These are phyloP conservation scores for Eucommia ulmoides DNA, from an alignment of 257 asterid genomes.

Conservation along the genomic window DNA sequence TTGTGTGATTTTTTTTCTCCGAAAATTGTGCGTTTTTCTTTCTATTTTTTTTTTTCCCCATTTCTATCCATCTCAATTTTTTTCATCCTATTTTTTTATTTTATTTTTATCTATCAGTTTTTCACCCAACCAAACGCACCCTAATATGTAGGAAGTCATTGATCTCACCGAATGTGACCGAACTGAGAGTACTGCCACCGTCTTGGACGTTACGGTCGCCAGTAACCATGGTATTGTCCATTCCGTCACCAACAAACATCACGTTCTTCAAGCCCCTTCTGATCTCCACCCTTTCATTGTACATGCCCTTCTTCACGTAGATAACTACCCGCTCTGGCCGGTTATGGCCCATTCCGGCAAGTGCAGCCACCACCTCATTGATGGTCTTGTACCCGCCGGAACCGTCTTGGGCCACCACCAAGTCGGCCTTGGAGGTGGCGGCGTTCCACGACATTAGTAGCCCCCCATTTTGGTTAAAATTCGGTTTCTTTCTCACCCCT, in stretches of 20 bases:
- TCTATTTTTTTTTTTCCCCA: too few species aligned
- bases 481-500: constrained; percentile 9
- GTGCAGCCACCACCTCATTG: constrained; percentile 39
- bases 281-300: constrained; percentile 39
- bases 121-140: too few species aligned
- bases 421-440: constrained; percentile 31
- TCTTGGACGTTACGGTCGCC: constrained; percentile 29
- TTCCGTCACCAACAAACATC: constrained; percentile 77
- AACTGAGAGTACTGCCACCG: constrained; percentile 33
- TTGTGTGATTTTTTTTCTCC: too few species aligned
- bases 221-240: constrained; percentile 46
- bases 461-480: constrained; percentile 13
- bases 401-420: constrained; percentile 67
- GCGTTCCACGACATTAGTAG: constrained; percentile 37
- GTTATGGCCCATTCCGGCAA: constrained; percentile 17
- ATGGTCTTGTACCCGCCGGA: constrained; percentile 52
- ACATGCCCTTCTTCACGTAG: constrained; percentile 47
- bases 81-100: too few species aligned
- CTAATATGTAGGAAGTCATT: too few species aligned
- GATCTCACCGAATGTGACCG: constrained; percentile 56
- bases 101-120: too few species aligned
- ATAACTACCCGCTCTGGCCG: constrained; percentile 26
- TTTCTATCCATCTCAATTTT: too few species aligned
- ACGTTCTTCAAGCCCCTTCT: constrained; percentile 26
- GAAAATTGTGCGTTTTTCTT: too few species aligned